A percentile compares a stretch with the other conserved stretches of the same genome.
Conservation (phyloP, 2,329 filamentous ascomycete genomes). For the Aulographum hederae region DNA sequence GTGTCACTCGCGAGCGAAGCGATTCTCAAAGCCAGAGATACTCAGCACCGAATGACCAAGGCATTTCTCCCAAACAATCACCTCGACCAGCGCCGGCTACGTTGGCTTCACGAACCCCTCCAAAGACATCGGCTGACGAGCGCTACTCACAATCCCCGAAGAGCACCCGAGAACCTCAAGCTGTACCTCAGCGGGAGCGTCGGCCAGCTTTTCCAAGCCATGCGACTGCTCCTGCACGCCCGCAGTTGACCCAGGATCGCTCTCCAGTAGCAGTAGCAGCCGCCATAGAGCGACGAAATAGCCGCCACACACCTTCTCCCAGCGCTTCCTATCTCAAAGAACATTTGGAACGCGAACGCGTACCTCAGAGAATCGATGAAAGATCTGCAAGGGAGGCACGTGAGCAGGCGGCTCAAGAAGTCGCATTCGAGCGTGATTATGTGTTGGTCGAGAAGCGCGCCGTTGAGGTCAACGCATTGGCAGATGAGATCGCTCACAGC, state of each 20-base stretch:
- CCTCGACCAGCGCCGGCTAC: background rate
- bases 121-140: background rate
- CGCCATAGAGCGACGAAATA: slow-evolving; percentile 44
- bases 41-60: slow-evolving; percentile 1
- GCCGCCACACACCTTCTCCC: slow-evolving; percentile 24
- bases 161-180: slow-evolving; percentile 1
- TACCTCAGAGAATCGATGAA: slow-evolving; percentile 18
- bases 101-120: slow-evolving; percentile 1
- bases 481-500: slow-evolving; percentile 81
- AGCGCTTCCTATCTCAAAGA: slow-evolving; percentile 29
- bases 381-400: slow-evolving; percentile 22
- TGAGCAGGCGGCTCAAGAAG: slow-evolving; percentile 52
- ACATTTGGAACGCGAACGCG: slow-evolving; percentile 23
- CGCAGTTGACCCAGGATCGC: slow-evolving; percentile 15
- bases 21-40: background rate
- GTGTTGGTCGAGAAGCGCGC: slow-evolving; percentile 89
- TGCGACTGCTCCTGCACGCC: slow-evolving; percentile 25
- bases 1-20: slow-evolving; percentile 8
- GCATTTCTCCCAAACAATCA: background rate
- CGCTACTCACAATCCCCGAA: background rate
- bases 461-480: slow-evolving; percentile 92
- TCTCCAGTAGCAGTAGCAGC: slow-evolving; percentile 13
- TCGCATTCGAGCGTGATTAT: slow-evolving; percentile 83
- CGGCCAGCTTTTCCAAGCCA: slow-evolving; percentile 25
- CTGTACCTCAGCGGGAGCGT: slow-evolving; percentile 20